These are phyloP conservation scores for Phoma sp. DNA, from an alignment of 2,329 filamentous ascomycete species.

Conservation along the genomic window DNA sequence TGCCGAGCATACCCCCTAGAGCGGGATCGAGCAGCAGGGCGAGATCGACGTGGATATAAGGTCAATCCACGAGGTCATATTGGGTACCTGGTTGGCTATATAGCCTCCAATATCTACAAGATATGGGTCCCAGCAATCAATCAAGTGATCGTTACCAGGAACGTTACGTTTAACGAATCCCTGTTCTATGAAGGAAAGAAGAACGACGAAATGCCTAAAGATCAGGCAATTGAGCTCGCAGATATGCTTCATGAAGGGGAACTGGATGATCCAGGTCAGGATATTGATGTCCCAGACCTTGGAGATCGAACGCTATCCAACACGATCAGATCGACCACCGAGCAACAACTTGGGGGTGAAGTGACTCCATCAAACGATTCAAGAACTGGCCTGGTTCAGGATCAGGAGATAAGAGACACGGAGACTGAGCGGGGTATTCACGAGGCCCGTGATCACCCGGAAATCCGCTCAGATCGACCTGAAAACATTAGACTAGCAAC, in stretches of 20 bases:
- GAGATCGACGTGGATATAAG: neutral
- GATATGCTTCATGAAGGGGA: too few relatives aligned
- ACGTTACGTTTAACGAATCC: neutral
- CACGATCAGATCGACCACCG: too few relatives aligned
- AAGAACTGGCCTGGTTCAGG: neutral
- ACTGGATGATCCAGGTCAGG: too few relatives aligned
- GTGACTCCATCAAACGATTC: neutral
- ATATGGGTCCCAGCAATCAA: neutral
- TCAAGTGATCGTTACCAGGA: neutral
- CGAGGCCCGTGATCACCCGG: too few relatives aligned
- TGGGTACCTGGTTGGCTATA: neutral
- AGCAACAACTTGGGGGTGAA: too few relatives aligned
- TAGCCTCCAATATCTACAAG: neutral
- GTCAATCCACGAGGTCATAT: neutral
- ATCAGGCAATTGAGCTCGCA: too few relatives aligned
- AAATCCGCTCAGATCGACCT: too few relatives aligned
- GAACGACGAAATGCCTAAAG: neutral
- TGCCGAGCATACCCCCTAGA: neutral
- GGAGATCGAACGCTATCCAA: neutral
- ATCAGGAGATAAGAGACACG: neutral
- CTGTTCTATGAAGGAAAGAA: neutral
- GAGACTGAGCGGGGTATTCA: too few relatives aligned
- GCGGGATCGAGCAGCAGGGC: neutral
- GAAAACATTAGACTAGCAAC: too few relatives aligned
- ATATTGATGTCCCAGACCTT: neutral